A percentile compares a stretch with the other conserved stretches of the same genome.
These are phyloP conservation scores for Podospora didyma DNA, from an alignment of 495 filamentous ascomycete species.

Conservation along the genomic window DNA sequence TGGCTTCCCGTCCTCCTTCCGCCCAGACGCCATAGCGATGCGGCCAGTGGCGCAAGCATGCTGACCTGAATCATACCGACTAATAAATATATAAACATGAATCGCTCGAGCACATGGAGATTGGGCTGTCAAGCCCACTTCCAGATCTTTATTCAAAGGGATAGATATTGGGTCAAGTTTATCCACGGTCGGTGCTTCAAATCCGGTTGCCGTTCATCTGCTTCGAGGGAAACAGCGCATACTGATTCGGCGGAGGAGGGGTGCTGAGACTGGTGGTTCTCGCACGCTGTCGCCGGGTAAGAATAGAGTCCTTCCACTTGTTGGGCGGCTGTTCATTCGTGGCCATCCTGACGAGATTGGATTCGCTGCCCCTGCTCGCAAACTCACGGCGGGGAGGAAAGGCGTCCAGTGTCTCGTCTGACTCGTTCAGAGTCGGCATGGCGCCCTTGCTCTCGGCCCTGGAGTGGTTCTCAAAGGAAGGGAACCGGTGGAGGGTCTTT, in stretches of 20 bases:
- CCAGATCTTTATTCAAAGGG: too few relatives aligned
- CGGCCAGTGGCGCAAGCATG: too few relatives aligned
- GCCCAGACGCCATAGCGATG: too few relatives aligned
- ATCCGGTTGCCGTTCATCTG: background rate
- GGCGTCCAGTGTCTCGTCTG: conserved; percentile 15
- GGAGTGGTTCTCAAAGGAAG: conserved; percentile 20
- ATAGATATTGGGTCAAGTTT: too few relatives aligned
- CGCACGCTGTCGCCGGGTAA: conserved; percentile 23
- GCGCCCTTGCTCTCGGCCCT: conserved; percentile 18
- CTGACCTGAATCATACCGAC: too few relatives aligned
- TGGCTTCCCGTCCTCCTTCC: too few relatives aligned
- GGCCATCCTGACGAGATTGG: conserved; percentile 22
- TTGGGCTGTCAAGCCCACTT: too few relatives aligned
- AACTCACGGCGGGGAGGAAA: conserved; percentile 12
- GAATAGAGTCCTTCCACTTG: conserved; percentile 23
- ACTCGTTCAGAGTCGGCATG: conserved; percentile 31
- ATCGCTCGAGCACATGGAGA: too few relatives aligned
- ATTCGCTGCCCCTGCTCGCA: conserved; percentile 26
- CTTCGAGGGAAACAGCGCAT: conserved; percentile 32
- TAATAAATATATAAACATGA: too few relatives aligned
- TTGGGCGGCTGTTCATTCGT: conserved; percentile 14
- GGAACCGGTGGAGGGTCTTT: conserved; percentile 23
- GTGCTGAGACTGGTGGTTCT: conserved; percentile 37
- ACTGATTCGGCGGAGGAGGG: conserved; percentile 37
- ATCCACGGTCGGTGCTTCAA: background rate